Base-by-base conservation (phyloP, 1,284 basidiomycete genomes). In the Microbotryomycetes sp. region DNA sequence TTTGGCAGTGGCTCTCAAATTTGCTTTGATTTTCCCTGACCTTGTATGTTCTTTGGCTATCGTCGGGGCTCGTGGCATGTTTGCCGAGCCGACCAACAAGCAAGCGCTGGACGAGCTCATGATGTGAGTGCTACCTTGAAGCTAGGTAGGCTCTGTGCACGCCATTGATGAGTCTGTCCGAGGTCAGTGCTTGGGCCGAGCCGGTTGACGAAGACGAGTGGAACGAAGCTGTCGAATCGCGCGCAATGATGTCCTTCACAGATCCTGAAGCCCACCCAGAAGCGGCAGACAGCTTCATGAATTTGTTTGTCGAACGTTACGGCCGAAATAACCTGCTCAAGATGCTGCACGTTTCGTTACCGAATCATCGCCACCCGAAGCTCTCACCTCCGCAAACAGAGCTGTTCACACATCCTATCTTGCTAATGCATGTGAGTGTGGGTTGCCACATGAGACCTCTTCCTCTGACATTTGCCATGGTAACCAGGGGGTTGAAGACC, bases 31-130 rank as follows among this genome's bases (percentile, higher is more conserved):
- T 6, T 64, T 64, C 57, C 62, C 65, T 6, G 6, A 23, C 7
- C 65, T 56, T n/a, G 65, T 60, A 15, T 52, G 59, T n/a, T 62
- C 62, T 1, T 55, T 67, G 22, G 50, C 55, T 16, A 51, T 67
- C 29, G 59, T 55, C 49, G 65, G 65, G 15, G 58, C 56, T 4
- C 19, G 53, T n/a, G 55, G 49, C 14, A 49, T 64, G 9, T 67
- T 62, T 25, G 48, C 57, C 15, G 32, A 52, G 19, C 65, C 65
- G 3, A 52, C 36, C 36, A 42, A 42, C 36, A 42, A 42, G 19
- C 36, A 42, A 19, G 19, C 19, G 9, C 36, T 42, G 9, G 12
- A 29, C 9, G 9, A 29, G 25, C 19, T 51, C 5, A 30, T n/a
- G 15, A 7, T 28, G 26, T 51, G 29, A 16, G 49, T 51, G 14